Evolutionary conservation across 192 early-diverging fungal species (phyloP).

Genomic region (Chytriomyces sp.): DNA sequence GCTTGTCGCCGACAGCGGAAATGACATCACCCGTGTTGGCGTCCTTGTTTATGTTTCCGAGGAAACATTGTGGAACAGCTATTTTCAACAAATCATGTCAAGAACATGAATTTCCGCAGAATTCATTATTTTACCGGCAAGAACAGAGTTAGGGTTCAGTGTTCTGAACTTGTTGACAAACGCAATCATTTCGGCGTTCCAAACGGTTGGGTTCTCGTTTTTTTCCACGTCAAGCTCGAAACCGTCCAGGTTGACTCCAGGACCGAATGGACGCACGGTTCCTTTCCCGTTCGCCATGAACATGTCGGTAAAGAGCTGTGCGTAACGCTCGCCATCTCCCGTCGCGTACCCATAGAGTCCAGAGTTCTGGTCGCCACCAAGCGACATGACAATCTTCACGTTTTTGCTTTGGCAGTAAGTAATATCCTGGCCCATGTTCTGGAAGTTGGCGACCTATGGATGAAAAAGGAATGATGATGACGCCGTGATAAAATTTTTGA

Average conservation of each 20-base stretch:
- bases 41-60: background rate
- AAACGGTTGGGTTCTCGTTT: background rate
- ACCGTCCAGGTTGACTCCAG: conserved; percentile 6
- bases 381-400: conserved; percentile 4
- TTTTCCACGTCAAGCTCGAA: conserved; percentile 21
- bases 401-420: background rate
- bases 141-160: background rate
- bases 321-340: background rate
- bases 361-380: conserved; percentile 13
- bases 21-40: background rate
- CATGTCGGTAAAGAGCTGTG: conserved; percentile 4
- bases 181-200: conserved; percentile 9
- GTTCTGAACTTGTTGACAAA: background rate
- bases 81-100: background rate
- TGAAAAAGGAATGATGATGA: too few relatives aligned
- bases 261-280: conserved; percentile 7
- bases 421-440: conserved; percentile 2
- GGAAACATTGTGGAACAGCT: conserved; percentile 10
- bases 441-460: too few relatives aligned
- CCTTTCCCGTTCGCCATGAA: conserved; percentile 3
- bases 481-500: too few relatives aligned
- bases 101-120: background rate
- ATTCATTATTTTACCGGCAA: background rate
- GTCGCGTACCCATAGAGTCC: background rate
- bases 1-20: background rate